Base-by-base conservation (phyloP, 2,329 filamentous ascomycete species). In the Colletotrichum sp. region DNA sequence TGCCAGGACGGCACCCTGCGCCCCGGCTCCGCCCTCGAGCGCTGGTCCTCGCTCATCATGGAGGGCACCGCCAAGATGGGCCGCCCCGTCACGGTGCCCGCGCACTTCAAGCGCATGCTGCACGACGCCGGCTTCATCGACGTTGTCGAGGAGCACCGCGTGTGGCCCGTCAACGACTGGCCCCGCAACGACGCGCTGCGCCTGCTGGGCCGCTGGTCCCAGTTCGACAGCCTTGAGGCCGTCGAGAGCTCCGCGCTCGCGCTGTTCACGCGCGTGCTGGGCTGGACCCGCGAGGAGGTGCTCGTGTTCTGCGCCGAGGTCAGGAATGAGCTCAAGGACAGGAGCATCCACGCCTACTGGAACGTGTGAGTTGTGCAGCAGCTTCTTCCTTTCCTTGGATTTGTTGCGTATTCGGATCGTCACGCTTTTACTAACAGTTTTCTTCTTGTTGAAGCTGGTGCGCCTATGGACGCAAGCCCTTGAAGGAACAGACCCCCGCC, bases 111-210 rank as follows among this genome's bases (percentile, higher is more conserved):
- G 69, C 24, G 18, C 1, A 8, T 73, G 49, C 77, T 85, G 64
- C 26, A 69, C 4, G 81, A 79, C 2, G 82, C 82, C 9, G 85
- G 85, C 2, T 86, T 84, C 75, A 79, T 80, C 4, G 81, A 86
- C 69, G 78, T 86, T 16, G 78, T 81, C 6, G 80, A 81, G 68
- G 75, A 79, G 21, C 77, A 78, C 21, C 78, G 80, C 71, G 82
- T 84, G 77, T 84, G 84, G 81, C 85, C 84, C 5, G 79, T 82
- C 30, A 83, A 83, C 39, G 24, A 79, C 5, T 87, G 85, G 85
- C 82, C 84, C 24, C 80, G 80, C 57, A 81, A 84, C 65, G 65
- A 70, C 13, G 78, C 80, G 69, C 78, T 82, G 67, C 86, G 84
- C 78, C 79, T 84, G 75, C 74, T 85, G 12, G 84, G 85, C 8